Evolutionary conservation across 352 stramenopile species (phyloP).

Genomic region (Phytopythium montanum): DNA sequence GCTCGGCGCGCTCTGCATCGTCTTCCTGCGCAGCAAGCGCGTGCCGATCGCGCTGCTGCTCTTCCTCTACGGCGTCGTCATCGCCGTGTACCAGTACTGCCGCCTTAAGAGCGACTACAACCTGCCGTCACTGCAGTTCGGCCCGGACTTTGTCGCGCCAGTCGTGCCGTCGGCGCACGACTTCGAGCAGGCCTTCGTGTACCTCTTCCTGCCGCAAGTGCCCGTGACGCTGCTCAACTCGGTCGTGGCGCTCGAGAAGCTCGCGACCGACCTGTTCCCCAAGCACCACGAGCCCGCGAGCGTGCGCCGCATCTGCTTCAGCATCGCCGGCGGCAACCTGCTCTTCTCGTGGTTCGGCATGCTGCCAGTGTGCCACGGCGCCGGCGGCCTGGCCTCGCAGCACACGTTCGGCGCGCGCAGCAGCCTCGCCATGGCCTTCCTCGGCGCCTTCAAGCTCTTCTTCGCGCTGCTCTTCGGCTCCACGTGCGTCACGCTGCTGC

Average conservation of each 20-base stretch:
- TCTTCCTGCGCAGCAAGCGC: slow-evolving; percentile 53
- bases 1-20: slow-evolving; percentile 67
- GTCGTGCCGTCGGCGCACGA: slow-evolving; percentile 50
- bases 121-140: slow-evolving; percentile 43
- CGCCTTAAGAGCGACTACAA: slow-evolving; percentile 43
- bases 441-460: slow-evolving; percentile 88
- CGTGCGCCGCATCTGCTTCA: slow-evolving; percentile 68
- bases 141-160: slow-evolving; percentile 54
- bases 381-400: slow-evolving; percentile 90
- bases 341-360: slow-evolving; percentile 87
- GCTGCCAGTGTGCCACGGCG: slow-evolving; percentile 92
- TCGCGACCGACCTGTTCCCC: slow-evolving; percentile 88
- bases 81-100: slow-evolving; percentile 61
- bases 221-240: slow-evolving; percentile 92
- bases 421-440: slow-evolving; percentile 87
- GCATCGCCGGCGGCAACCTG: slow-evolving; percentile 74
- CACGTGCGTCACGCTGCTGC: slow-evolving; percentile 51
- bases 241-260: slow-evolving; percentile 89
- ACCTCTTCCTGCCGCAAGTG: slow-evolving; percentile 89
- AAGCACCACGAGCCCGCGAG: slow-evolving; percentile 56
- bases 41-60: slow-evolving; percentile 63
- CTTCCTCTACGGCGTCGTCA: slow-evolving; percentile 65
- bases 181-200: slow-evolving; percentile 74
- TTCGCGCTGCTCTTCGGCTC: slow-evolving; percentile 88
- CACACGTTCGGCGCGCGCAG: slow-evolving; percentile 90